Evolutionary conservation across 2,329 filamentous ascomycete species (phyloP).

Genomic region (Furcasterigmium furcatum): DNA sequence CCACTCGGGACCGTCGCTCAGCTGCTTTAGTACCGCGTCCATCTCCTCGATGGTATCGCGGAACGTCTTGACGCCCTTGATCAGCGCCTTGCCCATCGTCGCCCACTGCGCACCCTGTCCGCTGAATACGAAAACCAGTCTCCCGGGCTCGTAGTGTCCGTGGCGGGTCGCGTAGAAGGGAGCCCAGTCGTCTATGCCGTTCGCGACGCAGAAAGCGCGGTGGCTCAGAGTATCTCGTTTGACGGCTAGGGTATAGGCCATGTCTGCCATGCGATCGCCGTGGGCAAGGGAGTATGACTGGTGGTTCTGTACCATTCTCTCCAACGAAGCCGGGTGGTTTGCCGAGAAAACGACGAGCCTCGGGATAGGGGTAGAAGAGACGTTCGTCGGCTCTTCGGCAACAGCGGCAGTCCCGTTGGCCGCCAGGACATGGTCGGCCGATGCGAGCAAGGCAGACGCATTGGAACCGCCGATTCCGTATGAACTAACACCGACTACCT

Average conservation of each 20-base stretch:
- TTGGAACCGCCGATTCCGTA: constrained; percentile 35
- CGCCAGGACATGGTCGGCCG: constrained; percentile 18
- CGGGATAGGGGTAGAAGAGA: background rate
- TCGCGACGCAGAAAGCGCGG: too few species aligned
- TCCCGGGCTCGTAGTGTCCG: too few species aligned
- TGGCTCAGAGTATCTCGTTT: too few species aligned
- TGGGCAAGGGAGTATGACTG: too few species aligned
- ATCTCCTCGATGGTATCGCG: constrained; percentile 6
- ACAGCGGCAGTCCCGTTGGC: constrained; percentile 8
- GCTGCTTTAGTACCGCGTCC: background rate
- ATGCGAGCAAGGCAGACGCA: constrained; percentile 16
- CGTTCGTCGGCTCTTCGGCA: constrained; percentile 11
- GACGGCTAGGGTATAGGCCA: too few species aligned
- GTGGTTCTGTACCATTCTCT: too few species aligned
- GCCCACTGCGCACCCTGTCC: constrained; percentile 44
- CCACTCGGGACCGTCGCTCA: background rate
- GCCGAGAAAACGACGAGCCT: too few species aligned
- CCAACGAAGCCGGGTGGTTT: too few species aligned
- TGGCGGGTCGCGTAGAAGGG: too few species aligned
- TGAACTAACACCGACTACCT: constrained; percentile 25
- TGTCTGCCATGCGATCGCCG: too few species aligned
- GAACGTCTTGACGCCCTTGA: constrained; percentile 29
- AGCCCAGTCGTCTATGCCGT: too few species aligned
- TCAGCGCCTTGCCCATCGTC: constrained; percentile 31
- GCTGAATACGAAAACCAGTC: constrained; percentile 30